Evolutionary conservation across 345 rosid species (phyloP).

Genomic region (Bretschneidera sinensis): DNA sequence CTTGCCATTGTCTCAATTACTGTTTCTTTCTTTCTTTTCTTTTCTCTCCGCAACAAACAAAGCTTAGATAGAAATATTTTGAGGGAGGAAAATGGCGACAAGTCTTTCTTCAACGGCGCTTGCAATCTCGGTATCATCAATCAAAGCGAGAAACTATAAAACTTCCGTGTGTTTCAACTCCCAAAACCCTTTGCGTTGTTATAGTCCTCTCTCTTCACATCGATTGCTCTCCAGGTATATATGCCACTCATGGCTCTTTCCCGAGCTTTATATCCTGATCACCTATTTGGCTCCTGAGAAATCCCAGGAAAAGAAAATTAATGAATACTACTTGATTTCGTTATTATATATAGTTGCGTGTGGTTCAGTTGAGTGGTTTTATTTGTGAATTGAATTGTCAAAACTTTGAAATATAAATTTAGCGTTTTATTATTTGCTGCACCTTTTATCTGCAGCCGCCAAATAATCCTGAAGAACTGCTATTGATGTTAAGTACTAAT

Average conservation of each 20-base stretch:
- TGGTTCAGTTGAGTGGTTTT: too few relatives aligned
- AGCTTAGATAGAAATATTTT: too few relatives aligned
- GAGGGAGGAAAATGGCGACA: constrained; percentile 17
- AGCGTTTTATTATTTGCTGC: neutral
- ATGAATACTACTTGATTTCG: too few relatives aligned
- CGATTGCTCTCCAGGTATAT: constrained; percentile 36
- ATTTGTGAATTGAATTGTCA: neutral
- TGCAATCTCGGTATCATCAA: constrained; percentile 19
- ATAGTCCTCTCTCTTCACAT: constrained; percentile 19
- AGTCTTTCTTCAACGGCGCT: constrained; percentile 17
- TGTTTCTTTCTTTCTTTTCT: too few relatives aligned
- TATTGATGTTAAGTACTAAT: too few relatives aligned
- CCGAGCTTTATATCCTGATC: neutral
- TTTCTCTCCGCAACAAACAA: too few relatives aligned
- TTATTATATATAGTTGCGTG: neutral
- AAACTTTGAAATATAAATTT: neutral
- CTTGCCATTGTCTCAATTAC: too few relatives aligned
- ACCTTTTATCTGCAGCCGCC: too few relatives aligned
- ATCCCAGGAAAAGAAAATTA: too few relatives aligned
- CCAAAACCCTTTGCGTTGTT: constrained; percentile 21
- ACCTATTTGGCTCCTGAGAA: neutral
- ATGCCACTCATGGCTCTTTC: neutral
- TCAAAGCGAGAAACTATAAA: constrained; percentile 12
- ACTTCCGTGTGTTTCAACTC: constrained; percentile 22
- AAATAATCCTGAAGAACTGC: too few relatives aligned